Evolutionary conservation across 176 grass and related monocot species (phyloP), one percentile per base, ranked within the genome.

Genomic region (Aegilops bicornis): DNA sequence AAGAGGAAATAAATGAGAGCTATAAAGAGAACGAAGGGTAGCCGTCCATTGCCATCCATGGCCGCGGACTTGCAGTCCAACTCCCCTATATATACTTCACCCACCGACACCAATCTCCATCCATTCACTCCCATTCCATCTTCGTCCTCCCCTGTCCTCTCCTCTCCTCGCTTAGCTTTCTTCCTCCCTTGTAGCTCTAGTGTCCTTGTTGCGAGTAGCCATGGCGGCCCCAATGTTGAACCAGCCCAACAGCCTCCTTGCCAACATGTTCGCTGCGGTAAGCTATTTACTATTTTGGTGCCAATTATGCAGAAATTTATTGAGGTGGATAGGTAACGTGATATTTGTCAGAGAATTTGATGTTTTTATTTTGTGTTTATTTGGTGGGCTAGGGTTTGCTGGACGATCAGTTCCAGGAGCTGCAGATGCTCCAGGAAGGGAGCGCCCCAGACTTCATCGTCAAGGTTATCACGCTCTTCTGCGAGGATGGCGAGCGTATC

Each of bases 391-490:
- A 94, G 95, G 95, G 88, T 60, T 89, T 91, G 76, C 60, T 97
- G 78, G 88, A 92, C 66, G 87, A 88, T 12, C 86, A 94, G 62
- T 97, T 94, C 42, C 76, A 76, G 67, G 81, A 92, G 88, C 65
- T 97, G 17, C 84, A 88, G 78, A 64, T 68, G 29, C 83, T 94
- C 7, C 86, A 91, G 79, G 86, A 92, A 25, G 67, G 19, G 2
- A 78, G 58, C 35, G 48, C 64, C 8, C 86, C 92, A 3, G 45
- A 77, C 27, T 92, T 94, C 54, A 50, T 97, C 4, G 16, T 77
- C 1, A 88, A 94, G 47, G 81, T 92, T 16, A 37, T 97, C 84
- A 81, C 73, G 15, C 81, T 92, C 79, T 97, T 94, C 81, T 94
- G 88, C 54, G 69, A 91, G 4, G 92, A 97, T 25, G 84, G 88